A percentile compares a stretch with the other conserved stretches of the same genome.
These are phyloP conservation scores for Capsicum baccatum DNA, from an alignment of 257 asterid species.

Conservation along the genomic window DNA sequence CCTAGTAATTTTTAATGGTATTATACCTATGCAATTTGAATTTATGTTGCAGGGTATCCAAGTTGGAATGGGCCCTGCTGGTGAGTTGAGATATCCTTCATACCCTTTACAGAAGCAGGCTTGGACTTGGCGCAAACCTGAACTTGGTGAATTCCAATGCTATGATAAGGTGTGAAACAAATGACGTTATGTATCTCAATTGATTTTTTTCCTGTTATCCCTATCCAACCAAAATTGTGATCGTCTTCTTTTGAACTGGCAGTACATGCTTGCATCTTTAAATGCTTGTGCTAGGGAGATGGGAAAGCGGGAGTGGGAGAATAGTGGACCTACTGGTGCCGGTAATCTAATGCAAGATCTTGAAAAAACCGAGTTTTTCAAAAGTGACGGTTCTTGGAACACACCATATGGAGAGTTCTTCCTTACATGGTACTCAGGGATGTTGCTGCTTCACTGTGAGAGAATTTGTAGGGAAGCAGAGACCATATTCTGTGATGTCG, in stretches of 20 bases:
- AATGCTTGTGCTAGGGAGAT: conserved; percentile 56
- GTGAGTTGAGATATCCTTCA: conserved; percentile 83
- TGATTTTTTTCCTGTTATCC: conserved; percentile 12
- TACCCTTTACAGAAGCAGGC: conserved; percentile 49
- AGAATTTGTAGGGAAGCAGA: conserved; percentile 74
- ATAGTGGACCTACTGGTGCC: conserved; percentile 57
- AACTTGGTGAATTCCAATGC: conserved; percentile 81
- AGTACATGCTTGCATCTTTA: conserved; percentile 82
- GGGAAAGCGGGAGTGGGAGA: conserved; percentile 70
- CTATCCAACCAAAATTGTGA: conserved; percentile 25
- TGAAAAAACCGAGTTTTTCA: conserved; percentile 59
- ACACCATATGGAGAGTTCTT: conserved; percentile 72
- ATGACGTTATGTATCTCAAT: not conserved
- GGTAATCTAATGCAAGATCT: conserved; percentile 54
- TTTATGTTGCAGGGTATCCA: conserved; percentile 65
- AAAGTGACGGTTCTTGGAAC: conserved; percentile 63
- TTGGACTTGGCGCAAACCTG: conserved; percentile 56
- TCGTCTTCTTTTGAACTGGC: conserved; percentile 44
- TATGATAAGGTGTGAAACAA: conserved; percentile 61
- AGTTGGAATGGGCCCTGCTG: conserved; percentile 86
- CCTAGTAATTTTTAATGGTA: conserved; percentile 12
- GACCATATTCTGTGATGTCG: conserved; percentile 58
- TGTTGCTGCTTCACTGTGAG: conserved; percentile 77
- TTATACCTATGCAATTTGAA: conserved; percentile 21
- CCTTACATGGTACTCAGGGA: conserved; percentile 73